Conservation (phyloP, 2,329 filamentous ascomycete species). For the Penicillium sp. region DNA sequence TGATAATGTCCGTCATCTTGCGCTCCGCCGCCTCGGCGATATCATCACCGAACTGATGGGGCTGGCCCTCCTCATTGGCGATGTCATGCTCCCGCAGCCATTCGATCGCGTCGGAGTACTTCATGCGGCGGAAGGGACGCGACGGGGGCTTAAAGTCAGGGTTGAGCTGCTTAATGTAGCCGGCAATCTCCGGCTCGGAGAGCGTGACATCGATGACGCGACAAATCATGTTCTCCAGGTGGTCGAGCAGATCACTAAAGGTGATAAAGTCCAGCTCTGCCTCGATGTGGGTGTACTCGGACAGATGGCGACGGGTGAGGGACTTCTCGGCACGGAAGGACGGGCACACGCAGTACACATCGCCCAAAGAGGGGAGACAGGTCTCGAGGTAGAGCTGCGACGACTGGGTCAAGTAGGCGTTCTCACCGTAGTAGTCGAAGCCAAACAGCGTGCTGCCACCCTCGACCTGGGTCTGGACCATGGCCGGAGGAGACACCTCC, state of each 20-base stretch:
- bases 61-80: conserved; percentile 84
- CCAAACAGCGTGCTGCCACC: conserved; percentile 88
- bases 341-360: conserved; percentile 97
- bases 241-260: conserved; percentile 81
- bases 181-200: conserved; percentile 68
- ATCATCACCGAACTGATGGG: conserved; percentile 91
- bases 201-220: conserved; percentile 76
- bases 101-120: conserved; percentile 87
- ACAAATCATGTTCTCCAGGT: conserved; percentile 85
- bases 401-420: conserved; percentile 92
- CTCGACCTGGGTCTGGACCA: conserved; percentile 94
- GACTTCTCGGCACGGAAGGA: conserved; percentile 98
- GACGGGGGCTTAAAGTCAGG: conserved; percentile 78
- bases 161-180: conserved; percentile 81
- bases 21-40: conserved; percentile 97
- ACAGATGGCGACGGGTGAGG: conserved; percentile 86
- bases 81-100: conserved; percentile 92
- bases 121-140: conserved; percentile 91
- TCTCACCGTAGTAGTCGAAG: conserved; percentile 84
- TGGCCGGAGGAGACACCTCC: conserved; percentile 83
- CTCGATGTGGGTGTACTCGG: conserved; percentile 96
- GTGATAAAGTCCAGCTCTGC: conserved; percentile 94
- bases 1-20: conserved; percentile 94
- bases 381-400: conserved; percentile 98
- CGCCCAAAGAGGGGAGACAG: conserved; percentile 80